phyloP scores from a whole-genome alignment of 2,329 filamentous ascomycete genomes.

The Xylariaceae sp. region DNA sequence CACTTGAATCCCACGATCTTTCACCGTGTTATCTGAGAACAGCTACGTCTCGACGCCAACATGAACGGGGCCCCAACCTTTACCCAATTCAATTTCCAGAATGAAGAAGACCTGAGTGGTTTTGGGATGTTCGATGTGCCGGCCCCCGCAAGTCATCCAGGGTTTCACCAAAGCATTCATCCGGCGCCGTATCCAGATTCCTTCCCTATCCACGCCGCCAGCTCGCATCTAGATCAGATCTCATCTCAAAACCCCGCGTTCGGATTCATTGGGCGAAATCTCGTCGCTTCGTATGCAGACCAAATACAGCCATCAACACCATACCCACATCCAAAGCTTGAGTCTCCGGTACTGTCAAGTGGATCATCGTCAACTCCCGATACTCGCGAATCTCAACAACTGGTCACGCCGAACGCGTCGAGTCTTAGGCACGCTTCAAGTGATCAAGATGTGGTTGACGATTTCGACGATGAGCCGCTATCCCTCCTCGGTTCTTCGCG shows the following conservation, averaged over 20 bases:
- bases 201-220: slow-evolving; percentile 15
- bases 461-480: slow-evolving; percentile 11
- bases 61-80: slow-evolving; percentile 27
- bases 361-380: slow-evolving; percentile 28
- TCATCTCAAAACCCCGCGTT: slow-evolving; percentile 7
- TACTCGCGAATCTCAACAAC: slow-evolving; percentile 23
- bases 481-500: slow-evolving; percentile 23
- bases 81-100: slow-evolving; percentile 22
- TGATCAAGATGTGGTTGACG: slow-evolving; percentile 4
- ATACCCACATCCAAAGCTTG: slow-evolving; percentile 16
- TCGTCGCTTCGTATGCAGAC: slow-evolving; percentile 13
- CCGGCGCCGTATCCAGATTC: slow-evolving; percentile 11
- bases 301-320: slow-evolving; percentile 13
- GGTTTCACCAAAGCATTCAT: slow-evolving; percentile 16
- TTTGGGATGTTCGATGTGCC: slow-evolving; percentile 22
- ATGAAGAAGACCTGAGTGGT: slow-evolving; percentile 18
- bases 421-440: slow-evolving; percentile 3
- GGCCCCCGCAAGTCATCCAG: slow-evolving; percentile 7
- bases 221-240: slow-evolving; percentile 11
- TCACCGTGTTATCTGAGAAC: neutral
- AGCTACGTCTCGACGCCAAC: slow-evolving; percentile 4
- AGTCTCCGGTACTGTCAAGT: slow-evolving; percentile 25
- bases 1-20: neutral
- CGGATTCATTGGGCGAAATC: slow-evolving; percentile 7
- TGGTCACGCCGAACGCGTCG: slow-evolving; percentile 21